phyloP scores from a whole-genome alignment of 1,139 yeast genomes.

The Blastobotrys elegans region DNA sequence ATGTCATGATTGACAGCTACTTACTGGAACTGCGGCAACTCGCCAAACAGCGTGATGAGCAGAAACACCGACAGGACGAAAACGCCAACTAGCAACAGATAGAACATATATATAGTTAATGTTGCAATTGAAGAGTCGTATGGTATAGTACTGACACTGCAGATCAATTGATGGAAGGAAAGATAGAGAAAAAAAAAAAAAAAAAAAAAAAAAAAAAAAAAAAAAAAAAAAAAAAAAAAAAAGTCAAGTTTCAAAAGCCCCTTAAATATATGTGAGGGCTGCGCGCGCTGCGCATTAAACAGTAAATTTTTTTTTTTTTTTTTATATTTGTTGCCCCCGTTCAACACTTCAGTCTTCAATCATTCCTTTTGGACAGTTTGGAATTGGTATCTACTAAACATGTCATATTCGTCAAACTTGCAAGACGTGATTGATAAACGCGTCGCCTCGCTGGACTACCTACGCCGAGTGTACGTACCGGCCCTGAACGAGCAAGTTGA shows the following conservation, averaged over 20 bases:
- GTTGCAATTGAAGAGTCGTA: too few species aligned
- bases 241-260: neutral
- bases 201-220: constrained; percentile 23
- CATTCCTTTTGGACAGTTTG: too few species aligned
- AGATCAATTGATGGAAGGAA: too few species aligned
- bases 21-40: constrained; percentile 45
- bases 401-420: neutral
- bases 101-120: too few species aligned
- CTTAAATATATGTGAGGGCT: neutral
- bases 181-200: constrained; percentile 23
- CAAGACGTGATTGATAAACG: constrained; percentile 22
- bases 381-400: too few species aligned
- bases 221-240: constrained; percentile 10
- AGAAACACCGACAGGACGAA: constrained; percentile 25
- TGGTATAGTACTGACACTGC: too few species aligned
- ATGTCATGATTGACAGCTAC: constrained; percentile 8
- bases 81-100: constrained; percentile 16
- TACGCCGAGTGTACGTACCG: constrained; percentile 27
- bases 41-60: constrained; percentile 46
- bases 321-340: too few species aligned
- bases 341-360: too few species aligned
- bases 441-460: constrained; percentile 25
- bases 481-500: too few species aligned
- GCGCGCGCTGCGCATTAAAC: neutral
- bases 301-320: too few species aligned